phyloP scores from a whole-genome alignment of 768 basidiomycete genomes.

The Lanmaoa pseudosensibilis region DNA sequence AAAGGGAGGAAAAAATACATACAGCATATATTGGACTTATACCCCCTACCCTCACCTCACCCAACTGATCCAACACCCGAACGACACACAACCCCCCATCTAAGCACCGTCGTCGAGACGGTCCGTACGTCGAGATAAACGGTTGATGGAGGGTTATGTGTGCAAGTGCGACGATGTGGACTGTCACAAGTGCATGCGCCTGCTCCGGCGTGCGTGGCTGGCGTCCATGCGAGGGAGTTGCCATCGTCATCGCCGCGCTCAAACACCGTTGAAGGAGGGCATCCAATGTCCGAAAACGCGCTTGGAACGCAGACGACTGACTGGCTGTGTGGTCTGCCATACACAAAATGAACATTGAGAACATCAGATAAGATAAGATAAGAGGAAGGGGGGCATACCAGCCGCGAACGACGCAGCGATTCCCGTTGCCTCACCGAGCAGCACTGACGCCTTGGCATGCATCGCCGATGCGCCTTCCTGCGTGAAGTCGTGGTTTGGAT shows the following conservation, averaged over 20 bases:
- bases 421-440: constrained; percentile 36
- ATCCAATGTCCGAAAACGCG: constrained; percentile 47
- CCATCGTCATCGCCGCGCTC: constrained; percentile 9
- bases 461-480: constrained; percentile 11
- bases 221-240: background rate
- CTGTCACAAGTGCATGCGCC: constrained; percentile 10
- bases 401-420: constrained; percentile 29
- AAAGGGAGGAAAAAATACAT: no score
- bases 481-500: constrained; percentile 12
- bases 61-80: constrained; percentile 14
- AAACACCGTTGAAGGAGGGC: constrained; percentile 40
- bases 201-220: background rate
- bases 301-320: constrained; percentile 44
- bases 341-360: background rate
- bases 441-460: constrained; percentile 32
- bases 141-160: constrained; percentile 24
- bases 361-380: background rate
- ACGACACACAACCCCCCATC: constrained; percentile 18
- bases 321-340: constrained; percentile 41
- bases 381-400: constrained; percentile 22
- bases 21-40: constrained; percentile 24
- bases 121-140: constrained; percentile 12
- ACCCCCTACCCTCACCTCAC: constrained; percentile 1
- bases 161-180: constrained; percentile 29
- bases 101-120: constrained; percentile 17